Percentiles rank a stretch among this genome's conserved stretches.
Evolutionary conservation across 441 rosid genomes (phyloP).

Genomic region (Pelargonium myrrhifolium): DNA sequence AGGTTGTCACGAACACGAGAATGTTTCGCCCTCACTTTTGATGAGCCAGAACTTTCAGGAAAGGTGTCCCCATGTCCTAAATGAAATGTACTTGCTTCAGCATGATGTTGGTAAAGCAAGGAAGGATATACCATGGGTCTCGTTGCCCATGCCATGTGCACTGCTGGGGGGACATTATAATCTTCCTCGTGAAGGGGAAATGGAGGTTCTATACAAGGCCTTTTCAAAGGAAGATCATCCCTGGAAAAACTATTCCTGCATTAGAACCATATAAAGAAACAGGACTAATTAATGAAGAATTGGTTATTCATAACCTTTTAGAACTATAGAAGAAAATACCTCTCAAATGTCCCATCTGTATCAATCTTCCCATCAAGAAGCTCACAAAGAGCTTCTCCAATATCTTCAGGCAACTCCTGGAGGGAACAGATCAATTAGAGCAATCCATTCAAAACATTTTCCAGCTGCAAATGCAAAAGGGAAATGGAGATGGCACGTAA

Average conservation of each 20-base stretch:
- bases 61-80: conserved; percentile 30
- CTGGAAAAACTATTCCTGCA: conserved; percentile 27
- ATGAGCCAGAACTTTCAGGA: conserved; percentile 33
- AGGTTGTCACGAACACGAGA: conserved; percentile 23
- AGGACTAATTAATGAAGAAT: neutral
- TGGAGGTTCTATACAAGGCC: conserved; percentile 46
- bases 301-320: conserved; percentile 7
- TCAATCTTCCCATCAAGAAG: conserved; percentile 65
- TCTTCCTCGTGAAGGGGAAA: conserved; percentile 49
- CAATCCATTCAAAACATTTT: conserved; percentile 5
- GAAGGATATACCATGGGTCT: conserved; percentile 43
- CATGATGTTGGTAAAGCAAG: conserved; percentile 44
- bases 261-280: neutral
- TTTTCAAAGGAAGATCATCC: conserved; percentile 45
- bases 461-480: conserved; percentile 5
- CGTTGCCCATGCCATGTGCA: conserved; percentile 46
- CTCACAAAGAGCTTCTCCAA: conserved; percentile 91
- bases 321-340: conserved; percentile 32
- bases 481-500: conserved; percentile 5
- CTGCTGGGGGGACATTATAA: conserved; percentile 34
- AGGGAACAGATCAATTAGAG: conserved; percentile 18
- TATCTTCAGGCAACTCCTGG: conserved; percentile 78
- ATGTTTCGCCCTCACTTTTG: conserved; percentile 34
- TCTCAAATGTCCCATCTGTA: conserved; percentile 36
- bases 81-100: conserved; percentile 50